Evolutionary conservation across 495 filamentous ascomycete genomes (phyloP).

Genomic region (Lasiosphaeria ovina): DNA sequence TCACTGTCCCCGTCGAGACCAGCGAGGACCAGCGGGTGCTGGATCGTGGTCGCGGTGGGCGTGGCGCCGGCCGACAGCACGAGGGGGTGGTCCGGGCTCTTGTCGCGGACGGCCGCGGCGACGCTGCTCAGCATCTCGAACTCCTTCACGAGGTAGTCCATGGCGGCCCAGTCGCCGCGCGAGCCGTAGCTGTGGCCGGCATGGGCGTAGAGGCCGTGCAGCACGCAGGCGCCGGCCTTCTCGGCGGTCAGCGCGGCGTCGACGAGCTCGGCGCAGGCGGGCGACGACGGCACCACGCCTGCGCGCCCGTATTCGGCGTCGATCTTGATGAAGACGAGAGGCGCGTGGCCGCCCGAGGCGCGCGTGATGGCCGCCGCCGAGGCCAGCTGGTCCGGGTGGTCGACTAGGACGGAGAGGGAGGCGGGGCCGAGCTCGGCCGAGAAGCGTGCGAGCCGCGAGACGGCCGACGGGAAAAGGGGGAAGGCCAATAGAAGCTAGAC

Average conservation of each 20-base stretch:
- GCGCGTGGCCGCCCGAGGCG: slow-evolving; percentile 37
- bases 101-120: slow-evolving; percentile 2
- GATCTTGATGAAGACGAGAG: slow-evolving; percentile 69
- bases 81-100: slow-evolving; percentile 34
- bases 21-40: slow-evolving; percentile 30
- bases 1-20: not conserved
- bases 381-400: slow-evolving; percentile 63
- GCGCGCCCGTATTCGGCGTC: slow-evolving; percentile 78
- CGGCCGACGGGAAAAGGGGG: slow-evolving; percentile 62
- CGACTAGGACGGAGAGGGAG: slow-evolving; percentile 66
- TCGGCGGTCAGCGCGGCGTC: slow-evolving; percentile 46
- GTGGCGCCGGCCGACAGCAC: slow-evolving; percentile 77
- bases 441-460: slow-evolving; percentile 56
- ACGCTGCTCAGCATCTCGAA: slow-evolving; percentile 49
- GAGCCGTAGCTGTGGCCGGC: slow-evolving; percentile 70
- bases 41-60: slow-evolving; percentile 66
- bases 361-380: slow-evolving; percentile 40
- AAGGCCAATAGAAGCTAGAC: slow-evolving; percentile 70
- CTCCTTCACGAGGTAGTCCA: slow-evolving; percentile 59
- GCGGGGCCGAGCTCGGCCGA: slow-evolving; percentile 48
- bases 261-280: slow-evolving; percentile 52
- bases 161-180: slow-evolving; percentile 49
- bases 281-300: slow-evolving; percentile 56
- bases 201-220: slow-evolving; percentile 77
- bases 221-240: slow-evolving; percentile 31